Evolutionary conservation across 164 flowering plant genomes (phyloP), one percentile per base, ranked within the genome.

Genomic region (Nymphaea thermarum): DNA sequence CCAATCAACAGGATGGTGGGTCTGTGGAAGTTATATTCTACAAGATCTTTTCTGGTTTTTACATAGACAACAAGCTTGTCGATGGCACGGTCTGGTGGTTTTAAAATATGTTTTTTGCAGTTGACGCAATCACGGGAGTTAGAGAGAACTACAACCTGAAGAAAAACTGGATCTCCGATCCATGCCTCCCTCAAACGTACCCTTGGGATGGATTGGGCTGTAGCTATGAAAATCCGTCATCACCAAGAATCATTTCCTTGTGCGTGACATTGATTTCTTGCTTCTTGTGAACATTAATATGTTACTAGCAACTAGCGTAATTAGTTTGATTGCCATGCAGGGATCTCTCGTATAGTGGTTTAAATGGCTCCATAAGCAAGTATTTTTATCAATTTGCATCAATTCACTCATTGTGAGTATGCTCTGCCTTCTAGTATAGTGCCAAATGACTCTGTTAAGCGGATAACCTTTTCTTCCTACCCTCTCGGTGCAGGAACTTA

Each of bases 1-100:
- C 89, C 4, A 12, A 74, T 18, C 3, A 5, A 36, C 67, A 55
- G 42, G 71, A 69, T 51, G 71, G 71, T 64, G 60, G 12, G 60
- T 55, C 1, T 10, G 12, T 55, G 60, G 60, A 55, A 55, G 1
- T 16, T 55, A 8, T 55, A 8, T 55, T 16, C 16, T 55, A 8
- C 2, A 10, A 1, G 1, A 8, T 55, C 60, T 25, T 25, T 25
- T 55, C 16, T 55, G 10, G 10, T 55, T 55, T 55, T 2, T 0
- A 1, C 1, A 25, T 25, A 25, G 1, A 25, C 36, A 25, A 25
- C 36, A 25, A 25, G 36, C 36, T 25, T 25, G 36, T 25, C 1
- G 36, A 1, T 25, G 36, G 1, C 36, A 25, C 1, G 1, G 0
- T 0, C 36, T 25, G 1, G 1, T 55, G 10, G 10, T 55, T 10